Conservation (phyloP, 202 grass and related monocot genomes). For the Carex arenaria region DNA sequence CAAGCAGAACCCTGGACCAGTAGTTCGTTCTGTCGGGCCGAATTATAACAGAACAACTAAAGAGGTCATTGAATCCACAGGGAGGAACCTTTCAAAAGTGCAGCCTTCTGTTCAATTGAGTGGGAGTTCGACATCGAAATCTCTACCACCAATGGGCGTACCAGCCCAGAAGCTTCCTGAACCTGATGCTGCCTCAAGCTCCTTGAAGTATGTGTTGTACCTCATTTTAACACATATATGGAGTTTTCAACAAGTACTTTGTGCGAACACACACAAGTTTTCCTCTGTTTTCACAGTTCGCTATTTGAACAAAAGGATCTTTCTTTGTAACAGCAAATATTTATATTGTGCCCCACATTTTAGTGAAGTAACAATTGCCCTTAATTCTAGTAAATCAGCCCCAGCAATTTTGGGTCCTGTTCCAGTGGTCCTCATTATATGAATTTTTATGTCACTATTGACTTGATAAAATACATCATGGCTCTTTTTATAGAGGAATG, state of each 20-base stretch:
- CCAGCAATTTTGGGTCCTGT: neutral
- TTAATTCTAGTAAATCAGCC: neutral
- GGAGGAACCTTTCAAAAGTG: slow-evolving; percentile 33
- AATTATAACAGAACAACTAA: slow-evolving; percentile 45
- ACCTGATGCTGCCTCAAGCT: slow-evolving; percentile 39
- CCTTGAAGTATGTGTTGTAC: slow-evolving; percentile 55
- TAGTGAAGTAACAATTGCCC: neutral
- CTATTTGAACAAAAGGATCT: neutral
- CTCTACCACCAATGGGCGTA: slow-evolving; percentile 48
- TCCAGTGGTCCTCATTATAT: neutral
- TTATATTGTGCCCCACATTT: neutral
- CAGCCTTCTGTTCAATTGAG: slow-evolving; percentile 44
- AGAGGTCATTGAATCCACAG: slow-evolving; percentile 28
- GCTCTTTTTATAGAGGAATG: neutral
- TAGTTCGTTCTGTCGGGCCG: slow-evolving; percentile 34
- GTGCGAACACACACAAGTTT: neutral
- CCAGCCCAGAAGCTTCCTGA: slow-evolving; percentile 39
- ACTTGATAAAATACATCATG: neutral
- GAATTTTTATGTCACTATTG: neutral
- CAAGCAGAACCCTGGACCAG: slow-evolving; percentile 46
- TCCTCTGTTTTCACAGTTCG: neutral
- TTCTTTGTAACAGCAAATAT: neutral
- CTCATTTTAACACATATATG: neutral
- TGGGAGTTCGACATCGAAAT: slow-evolving; percentile 32
- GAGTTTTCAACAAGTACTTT: neutral